Percentiles rank a stretch among this genome's conserved stretches.
These are phyloP conservation scores for Daldinia sp. DNA, from an alignment of 2,329 filamentous ascomycete genomes.

Conservation along the genomic window DNA sequence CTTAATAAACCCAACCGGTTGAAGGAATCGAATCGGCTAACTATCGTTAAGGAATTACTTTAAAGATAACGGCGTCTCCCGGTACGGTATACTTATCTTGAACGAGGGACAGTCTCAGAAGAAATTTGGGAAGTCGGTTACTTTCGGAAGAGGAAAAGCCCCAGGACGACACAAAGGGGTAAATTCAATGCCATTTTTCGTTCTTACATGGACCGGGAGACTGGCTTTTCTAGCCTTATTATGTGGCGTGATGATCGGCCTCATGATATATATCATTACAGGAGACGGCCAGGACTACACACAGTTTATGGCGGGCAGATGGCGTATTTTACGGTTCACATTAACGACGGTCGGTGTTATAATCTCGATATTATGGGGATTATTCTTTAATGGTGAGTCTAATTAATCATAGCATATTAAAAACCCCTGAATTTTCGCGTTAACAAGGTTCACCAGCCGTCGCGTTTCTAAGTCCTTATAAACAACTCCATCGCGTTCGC, in stretches of 20 bases:
- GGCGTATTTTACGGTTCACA: conserved; percentile 50
- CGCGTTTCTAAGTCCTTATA: conserved; percentile 55
- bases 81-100: conserved; percentile 40
- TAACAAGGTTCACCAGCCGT: conserved; percentile 49
- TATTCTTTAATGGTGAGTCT: conserved; percentile 48
- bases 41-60: conserved; percentile 36
- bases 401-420: background rate
- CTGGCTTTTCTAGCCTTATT: conserved; percentile 40
- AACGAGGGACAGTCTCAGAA: conserved; percentile 27
- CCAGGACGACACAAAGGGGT: background rate
- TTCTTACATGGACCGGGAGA: conserved; percentile 41
- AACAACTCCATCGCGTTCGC: conserved; percentile 51
- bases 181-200: conserved; percentile 41
- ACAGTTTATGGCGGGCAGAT: conserved; percentile 44
- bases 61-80: conserved; percentile 34
- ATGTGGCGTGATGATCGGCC: conserved; percentile 36
- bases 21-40: background rate
- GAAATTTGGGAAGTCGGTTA: conserved; percentile 20
- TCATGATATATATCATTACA: conserved; percentile 45
- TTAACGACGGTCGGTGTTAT: conserved; percentile 49
- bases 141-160: conserved; percentile 4
- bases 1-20: background rate
- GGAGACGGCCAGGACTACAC: conserved; percentile 32
- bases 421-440: background rate
- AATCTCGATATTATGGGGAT: conserved; percentile 48